Conservation (phyloP, 257 asterid species). For the Nicotiana knightiana region DNA sequence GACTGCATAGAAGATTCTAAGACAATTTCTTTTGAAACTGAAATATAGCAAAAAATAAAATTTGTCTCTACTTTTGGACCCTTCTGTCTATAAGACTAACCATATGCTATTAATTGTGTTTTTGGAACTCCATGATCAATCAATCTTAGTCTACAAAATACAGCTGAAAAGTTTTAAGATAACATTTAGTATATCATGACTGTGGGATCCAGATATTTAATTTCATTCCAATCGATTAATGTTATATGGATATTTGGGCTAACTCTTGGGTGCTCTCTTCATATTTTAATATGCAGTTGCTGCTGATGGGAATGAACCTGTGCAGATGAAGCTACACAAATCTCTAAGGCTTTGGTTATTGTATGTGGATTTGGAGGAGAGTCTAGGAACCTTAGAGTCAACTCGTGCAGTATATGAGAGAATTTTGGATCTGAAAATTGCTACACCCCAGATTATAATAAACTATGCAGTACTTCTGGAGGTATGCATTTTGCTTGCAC, state of each 20-base stretch:
- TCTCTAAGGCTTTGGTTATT: conserved; percentile 88
- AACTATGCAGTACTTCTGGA: conserved; percentile 91
- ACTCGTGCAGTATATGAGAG: conserved; percentile 87
- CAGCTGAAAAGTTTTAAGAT: not conserved
- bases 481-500: conserved; percentile 28
- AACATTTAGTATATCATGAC: not conserved
- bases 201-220: not conserved
- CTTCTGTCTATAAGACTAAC: not conserved
- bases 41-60: not conserved
- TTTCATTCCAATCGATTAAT: not conserved
- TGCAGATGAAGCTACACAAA: conserved; percentile 85
- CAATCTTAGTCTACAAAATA: not conserved
- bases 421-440: conserved; percentile 84
- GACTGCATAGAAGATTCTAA: not conserved
- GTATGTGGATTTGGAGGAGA: conserved; percentile 97
- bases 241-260: not conserved
- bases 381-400: conserved; percentile 80
- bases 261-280: conserved; percentile 12
- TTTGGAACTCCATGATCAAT: not conserved
- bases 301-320: conserved; percentile 90
- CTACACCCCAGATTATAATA: conserved; percentile 93
- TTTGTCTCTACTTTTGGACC: not conserved
- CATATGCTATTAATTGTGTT: not conserved
- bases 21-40: not conserved
- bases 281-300: conserved; percentile 57